Evolutionary conservation across 2,329 filamentous ascomycete genomes (phyloP), one percentile per base, ranked within the genome.

Genomic region (Tympanopsis confertula): DNA sequence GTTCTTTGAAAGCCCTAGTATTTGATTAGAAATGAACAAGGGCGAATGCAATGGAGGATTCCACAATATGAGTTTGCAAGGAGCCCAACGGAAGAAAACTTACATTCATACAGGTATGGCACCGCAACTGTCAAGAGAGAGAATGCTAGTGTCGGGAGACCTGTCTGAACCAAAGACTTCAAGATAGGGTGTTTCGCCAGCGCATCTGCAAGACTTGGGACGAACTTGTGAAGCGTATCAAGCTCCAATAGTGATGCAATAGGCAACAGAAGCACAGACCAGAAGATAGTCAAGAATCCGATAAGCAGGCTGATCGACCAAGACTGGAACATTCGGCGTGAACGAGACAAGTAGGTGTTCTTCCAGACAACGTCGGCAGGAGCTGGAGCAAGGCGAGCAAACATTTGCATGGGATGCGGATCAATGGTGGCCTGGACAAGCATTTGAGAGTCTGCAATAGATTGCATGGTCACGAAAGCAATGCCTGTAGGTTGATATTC

Each of bases 401-500:
- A 66, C 4, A 98, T 70, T 42, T 84, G 82, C 41, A 88, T 80
- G 0, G 93, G 91, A 10, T 84, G 81, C 3, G 91, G 87, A 52
- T 96, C 89, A 38, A 98, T 77, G 10, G 94, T 80, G 3, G 91
- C 88, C 58, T 98, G 91, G 32, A 94, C 86, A 18, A 88, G 86
- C 87, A 96, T 94, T 62, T 98, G 91, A 47, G 76, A 80, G 20
- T 88, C 82, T 13, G 88, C 85, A 36, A 94, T 91, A 3, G 86
- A 91, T 61, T 95, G 86, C 86, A 98, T 93, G 0, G 91, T 96
- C 28, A 98, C 85, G 56, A 98, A 95, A 1, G 93, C 93, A 42
- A 93, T 71, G 36, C 89, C 82, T 1, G 80, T 88, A 0, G 91
- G 69, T 4, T 71, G 63, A 49, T 87, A 96, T 3, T 82, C 71